These are phyloP conservation scores for Myxozyma neotropica DNA, from an alignment of 805 yeast genomes.

Conservation along the genomic window DNA sequence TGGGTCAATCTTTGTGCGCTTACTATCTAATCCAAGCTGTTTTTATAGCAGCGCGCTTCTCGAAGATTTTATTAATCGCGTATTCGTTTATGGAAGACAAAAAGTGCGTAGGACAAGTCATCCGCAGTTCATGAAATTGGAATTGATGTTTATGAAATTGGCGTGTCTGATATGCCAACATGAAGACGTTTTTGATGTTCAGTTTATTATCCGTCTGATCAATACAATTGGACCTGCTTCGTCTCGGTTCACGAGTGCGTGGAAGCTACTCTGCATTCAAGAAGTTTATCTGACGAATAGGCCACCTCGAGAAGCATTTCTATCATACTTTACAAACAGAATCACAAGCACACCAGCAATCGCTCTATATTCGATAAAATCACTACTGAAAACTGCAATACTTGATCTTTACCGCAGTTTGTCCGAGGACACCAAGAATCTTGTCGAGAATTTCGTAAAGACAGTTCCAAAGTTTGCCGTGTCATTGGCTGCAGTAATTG, in stretches of 20 bases:
- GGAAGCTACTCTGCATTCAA: conserved; percentile 20
- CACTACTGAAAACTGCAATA: conserved; percentile 4
- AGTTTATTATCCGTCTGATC: neutral
- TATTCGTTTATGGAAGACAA: conserved; percentile 3
- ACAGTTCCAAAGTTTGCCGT: conserved; percentile 17
- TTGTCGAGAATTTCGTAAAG: conserved; percentile 8
- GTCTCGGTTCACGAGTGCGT: conserved; percentile 5
- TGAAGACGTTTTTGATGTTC: neutral
- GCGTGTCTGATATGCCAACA: conserved; percentile 3
- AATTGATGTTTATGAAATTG: neutral
- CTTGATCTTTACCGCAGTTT: conserved; percentile 7
- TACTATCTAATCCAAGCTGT: neutral
- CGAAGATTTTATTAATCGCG: conserved; percentile 6
- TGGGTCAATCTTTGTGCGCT: neutral
- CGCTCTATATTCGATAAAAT: neutral
- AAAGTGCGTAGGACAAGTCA: conserved; percentile 9
- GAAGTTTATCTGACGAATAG: neutral
- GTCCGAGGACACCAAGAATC: conserved; percentile 1
- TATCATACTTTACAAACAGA: neutral
- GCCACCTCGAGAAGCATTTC: neutral
- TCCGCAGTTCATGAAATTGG: conserved; percentile 1
- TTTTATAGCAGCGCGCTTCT: neutral
- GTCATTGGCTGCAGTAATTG: conserved; percentile 3
- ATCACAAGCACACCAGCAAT: conserved; percentile 1
- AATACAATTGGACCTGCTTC: conserved; percentile 4